A percentile compares a stretch with the other conserved stretches of the same genome.
phyloP scores from a whole-genome alignment of 768 basidiomycete species.

The Amylocystis lapponica region DNA sequence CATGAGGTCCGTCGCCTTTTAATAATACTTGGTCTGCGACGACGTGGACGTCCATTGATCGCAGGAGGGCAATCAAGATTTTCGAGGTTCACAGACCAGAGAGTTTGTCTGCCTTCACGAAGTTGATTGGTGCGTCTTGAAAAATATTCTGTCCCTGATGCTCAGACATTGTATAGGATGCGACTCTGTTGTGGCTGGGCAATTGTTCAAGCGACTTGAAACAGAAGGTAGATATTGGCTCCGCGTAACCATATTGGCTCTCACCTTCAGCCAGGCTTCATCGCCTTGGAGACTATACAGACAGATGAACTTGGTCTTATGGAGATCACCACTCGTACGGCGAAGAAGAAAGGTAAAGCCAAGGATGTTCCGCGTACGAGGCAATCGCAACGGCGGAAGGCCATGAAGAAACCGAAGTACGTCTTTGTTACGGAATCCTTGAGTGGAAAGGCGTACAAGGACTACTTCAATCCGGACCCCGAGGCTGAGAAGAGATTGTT shows the following conservation, averaged over 20 bases:
- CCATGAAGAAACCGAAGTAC: conserved; percentile 51
- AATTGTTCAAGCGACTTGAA: conserved; percentile 65
- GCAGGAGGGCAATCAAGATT: conserved; percentile 65
- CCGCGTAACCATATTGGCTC: not conserved
- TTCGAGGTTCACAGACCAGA: conserved; percentile 45
- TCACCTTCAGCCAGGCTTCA: conserved; percentile 42
- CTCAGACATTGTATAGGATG: conserved; percentile 35
- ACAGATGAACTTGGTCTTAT: conserved; percentile 46
- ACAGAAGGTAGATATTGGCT: conserved; percentile 51
- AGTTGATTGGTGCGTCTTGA: conserved; percentile 46
- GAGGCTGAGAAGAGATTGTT: conserved; percentile 56
- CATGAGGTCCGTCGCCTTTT: conserved; percentile 45
- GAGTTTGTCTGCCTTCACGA: conserved; percentile 47
- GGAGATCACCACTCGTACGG: conserved; percentile 36
- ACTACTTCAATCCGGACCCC: conserved; percentile 65
- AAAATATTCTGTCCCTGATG: not conserved
- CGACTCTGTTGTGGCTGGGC: conserved; percentile 47
- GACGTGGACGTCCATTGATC: not conserved
- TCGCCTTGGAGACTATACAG: conserved; percentile 43
- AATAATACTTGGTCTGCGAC: not conserved
- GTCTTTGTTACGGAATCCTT: conserved; percentile 47
- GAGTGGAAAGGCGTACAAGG: conserved; percentile 42
- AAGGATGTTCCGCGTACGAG: conserved; percentile 36
- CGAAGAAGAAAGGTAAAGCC: conserved; percentile 29
- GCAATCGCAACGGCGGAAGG: conserved; percentile 38